These are phyloP conservation scores for Panellus pusillus DNA, from an alignment of 768 basidiomycete genomes.

Conservation along the genomic window DNA sequence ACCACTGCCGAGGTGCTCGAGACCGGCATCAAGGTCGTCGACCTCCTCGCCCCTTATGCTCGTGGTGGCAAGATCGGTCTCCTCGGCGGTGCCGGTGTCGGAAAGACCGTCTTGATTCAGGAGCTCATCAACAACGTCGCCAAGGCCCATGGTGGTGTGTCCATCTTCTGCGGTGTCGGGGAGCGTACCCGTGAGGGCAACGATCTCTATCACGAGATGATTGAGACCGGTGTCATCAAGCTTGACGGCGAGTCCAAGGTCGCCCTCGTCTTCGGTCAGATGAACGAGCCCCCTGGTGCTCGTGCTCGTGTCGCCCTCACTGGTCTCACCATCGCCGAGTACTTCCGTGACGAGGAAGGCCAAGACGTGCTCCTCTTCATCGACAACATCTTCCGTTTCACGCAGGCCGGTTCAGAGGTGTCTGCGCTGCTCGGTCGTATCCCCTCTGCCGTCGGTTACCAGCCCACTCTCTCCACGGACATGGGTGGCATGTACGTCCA, in stretches of 20 bases:
- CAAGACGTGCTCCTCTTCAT: constrained; percentile 99
- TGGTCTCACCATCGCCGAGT: constrained; percentile 98
- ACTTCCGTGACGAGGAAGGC: constrained; percentile 99
- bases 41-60: constrained; percentile 98
- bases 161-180: constrained; percentile 99
- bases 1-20: constrained; percentile 98
- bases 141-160: constrained; percentile 99
- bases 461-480: constrained; percentile 98
- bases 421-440: constrained; percentile 99
- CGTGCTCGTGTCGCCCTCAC: constrained; percentile 99
- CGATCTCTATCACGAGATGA: constrained; percentile 99
- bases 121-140: constrained; percentile 99
- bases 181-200: constrained; percentile 99
- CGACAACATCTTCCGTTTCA: constrained; percentile 99
- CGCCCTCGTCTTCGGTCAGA: constrained; percentile 99
- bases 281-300: constrained; percentile 99
- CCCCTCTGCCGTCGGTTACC: constrained; percentile 99
- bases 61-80: constrained; percentile 99
- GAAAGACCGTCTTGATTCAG: constrained; percentile 99
- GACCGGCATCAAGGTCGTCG: constrained; percentile 99
- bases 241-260: constrained; percentile 99
- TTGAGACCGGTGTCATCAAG: constrained; percentile 99
- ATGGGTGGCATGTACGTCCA: constrained; percentile 96
- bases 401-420: constrained; percentile 99
- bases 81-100: constrained; percentile 99